These are phyloP conservation scores for Kwoniella shivajii DNA, from an alignment of 1,284 basidiomycete genomes.

Conservation along the genomic window DNA sequence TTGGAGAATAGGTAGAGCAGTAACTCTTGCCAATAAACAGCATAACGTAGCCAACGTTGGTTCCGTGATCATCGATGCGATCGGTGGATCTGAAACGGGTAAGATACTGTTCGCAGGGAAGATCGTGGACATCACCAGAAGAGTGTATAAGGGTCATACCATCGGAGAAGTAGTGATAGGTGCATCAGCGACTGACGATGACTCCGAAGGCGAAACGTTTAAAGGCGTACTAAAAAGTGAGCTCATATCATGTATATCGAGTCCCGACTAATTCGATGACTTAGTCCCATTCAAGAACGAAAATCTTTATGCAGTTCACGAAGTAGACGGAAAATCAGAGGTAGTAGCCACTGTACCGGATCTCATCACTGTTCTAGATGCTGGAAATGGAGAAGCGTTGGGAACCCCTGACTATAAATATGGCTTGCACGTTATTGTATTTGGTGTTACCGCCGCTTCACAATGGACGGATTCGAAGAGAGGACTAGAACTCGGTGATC, in stretches of 20 bases:
- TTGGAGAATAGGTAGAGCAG: conserved; percentile 61
- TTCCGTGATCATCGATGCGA: conserved; percentile 55
- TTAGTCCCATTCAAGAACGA: conserved; percentile 65
- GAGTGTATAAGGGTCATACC: conserved; percentile 58
- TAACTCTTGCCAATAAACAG: conserved; percentile 56
- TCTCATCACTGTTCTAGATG: conserved; percentile 62
- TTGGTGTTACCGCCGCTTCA: conserved; percentile 62
- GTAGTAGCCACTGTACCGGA: conserved; percentile 60
- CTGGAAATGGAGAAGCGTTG: conserved; percentile 62
- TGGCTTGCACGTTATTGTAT: conserved; percentile 62
- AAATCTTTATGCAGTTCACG: conserved; percentile 59
- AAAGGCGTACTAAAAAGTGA: conserved; percentile 26
- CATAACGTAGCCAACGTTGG: conserved; percentile 34
- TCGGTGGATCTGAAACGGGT: conserved; percentile 60
- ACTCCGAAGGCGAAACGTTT: conserved; percentile 6
- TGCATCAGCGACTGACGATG: conserved; percentile 57
- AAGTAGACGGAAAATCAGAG: conserved; percentile 48
- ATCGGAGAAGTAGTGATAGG: conserved; percentile 60
- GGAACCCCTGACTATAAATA: conserved; percentile 62
- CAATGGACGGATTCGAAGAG: conserved; percentile 61
- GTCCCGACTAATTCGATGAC: too few species aligned
- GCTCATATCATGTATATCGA: neutral
- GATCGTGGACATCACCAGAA: conserved; percentile 59
- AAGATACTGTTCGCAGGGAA: conserved; percentile 61
- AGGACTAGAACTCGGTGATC: conserved; percentile 55